Conservation (phyloP, 805 yeast genomes). For the Wickerhamomyces chambardii region DNA sequence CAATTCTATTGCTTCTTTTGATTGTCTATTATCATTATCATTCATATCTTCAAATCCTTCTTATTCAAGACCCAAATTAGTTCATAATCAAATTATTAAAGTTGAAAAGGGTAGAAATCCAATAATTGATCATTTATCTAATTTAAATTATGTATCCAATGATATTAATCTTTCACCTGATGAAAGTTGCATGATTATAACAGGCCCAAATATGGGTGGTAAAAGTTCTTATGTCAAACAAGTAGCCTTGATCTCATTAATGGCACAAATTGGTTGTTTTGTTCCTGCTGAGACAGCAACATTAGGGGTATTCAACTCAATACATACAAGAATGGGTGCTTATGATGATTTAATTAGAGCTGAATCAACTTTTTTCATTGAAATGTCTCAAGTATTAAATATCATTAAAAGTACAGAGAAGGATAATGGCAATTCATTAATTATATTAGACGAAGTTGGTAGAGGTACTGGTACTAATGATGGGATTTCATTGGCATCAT, state of each 20-base stretch:
- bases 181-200: conserved; percentile 62
- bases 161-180: conserved; percentile 64
- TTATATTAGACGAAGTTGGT: conserved; percentile 91
- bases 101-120: conserved; percentile 71
- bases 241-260: conserved; percentile 72
- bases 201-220: conserved; percentile 98
- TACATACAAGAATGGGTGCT: conserved; percentile 94
- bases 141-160: conserved; percentile 48
- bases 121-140: conserved; percentile 61
- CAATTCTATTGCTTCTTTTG: conserved; percentile 52
- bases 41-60: conserved; percentile 53
- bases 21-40: conserved; percentile 66
- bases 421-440: conserved; percentile 56
- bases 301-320: conserved; percentile 77
- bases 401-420: conserved; percentile 54
- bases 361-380: conserved; percentile 91
- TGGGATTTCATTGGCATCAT: conserved; percentile 96
- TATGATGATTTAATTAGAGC: conserved; percentile 96
- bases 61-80: conserved; percentile 58
- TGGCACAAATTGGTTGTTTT: conserved; percentile 87
- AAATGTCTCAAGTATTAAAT: conserved; percentile 88
- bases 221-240: conserved; percentile 88
- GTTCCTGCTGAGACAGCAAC: conserved; percentile 78
- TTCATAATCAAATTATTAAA: conserved; percentile 29
- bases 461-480: conserved; percentile 78